Evolutionary conservation across 345 rosid genomes (phyloP), one percentile per base, ranked within the genome.

Genomic region (Excoecaria cochinchinensis): DNA sequence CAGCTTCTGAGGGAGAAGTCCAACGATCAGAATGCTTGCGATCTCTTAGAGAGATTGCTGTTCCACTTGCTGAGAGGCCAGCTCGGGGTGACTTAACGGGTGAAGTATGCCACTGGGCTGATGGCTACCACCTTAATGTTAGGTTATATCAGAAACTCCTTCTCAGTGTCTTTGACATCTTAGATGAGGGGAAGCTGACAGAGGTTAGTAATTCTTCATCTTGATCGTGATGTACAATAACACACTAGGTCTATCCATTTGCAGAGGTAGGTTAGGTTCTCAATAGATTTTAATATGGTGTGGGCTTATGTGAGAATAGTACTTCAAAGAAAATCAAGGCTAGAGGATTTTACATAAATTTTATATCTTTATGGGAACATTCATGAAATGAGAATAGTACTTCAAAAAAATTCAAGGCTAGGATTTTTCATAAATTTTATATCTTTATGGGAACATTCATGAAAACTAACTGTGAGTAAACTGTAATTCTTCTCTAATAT

Each of bases 41-140:
- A 84, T 86, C 96, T 78, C 95, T 93, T 38, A 90, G 86, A 85
- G 97, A 93, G 74, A 86, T 91, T 84, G 93, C 93, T 72, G 84
- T 83, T 75, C 91, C 94, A 85, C 95, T 95, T 86, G 96, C 99
- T 74, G 98, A 93, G 88, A 91, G 98, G 80, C 97, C 98, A 15
- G 98, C 97, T 57, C 92, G 94, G 65, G 97, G 96, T 83, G 99
- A 95, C 87, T 89, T 93, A 83, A 91, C 99, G 52, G 99, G 99
- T 80, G 96, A 93, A 90, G 92, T 95, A 52, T 91, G 96, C 90
- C 99, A 95, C 75, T 93, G 98, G 99, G 97, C 97, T 59, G 99
- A 95, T 90, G 97, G 98, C 46, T 93, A 93, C 82, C 97, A 89
- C 86, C 84, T 95, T 75, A 95, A 95, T 80, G 89, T 91, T 77